Base-by-base conservation (phyloP, 2,329 filamentous ascomycete genomes). In the Coniella lustricola region DNA sequence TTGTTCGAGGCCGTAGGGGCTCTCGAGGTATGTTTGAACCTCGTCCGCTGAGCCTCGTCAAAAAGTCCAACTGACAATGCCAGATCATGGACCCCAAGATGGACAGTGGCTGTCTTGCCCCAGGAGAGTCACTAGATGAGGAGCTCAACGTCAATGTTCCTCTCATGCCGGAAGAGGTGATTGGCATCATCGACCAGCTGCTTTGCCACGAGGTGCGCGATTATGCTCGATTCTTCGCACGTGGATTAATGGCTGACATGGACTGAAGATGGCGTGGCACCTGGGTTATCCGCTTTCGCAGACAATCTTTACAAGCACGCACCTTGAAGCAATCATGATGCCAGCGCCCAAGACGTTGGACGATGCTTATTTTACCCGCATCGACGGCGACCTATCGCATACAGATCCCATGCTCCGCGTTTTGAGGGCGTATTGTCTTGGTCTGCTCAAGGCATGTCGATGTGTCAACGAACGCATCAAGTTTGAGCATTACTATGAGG, bases 1-100 rank as follows among this genome's bases (percentile, higher is more conserved):
- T 76, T 98, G 4, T 96, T 95, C 58, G 93, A 97, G 69, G 85
- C 90, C 42, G 93, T 98, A 57, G 87, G 88, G 54, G 87, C 87
- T 57, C 75, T 93, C 18, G 87, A 93, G 77, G 82, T 78, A 64
- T 48, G 68, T 53, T 4, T 20, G 13, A 8, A 14, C 18, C 46
- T 51, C 35, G 12, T 21, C 32, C 21, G 41, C 9, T 9, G 33
- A 8, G 32, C 16, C 14, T 10, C 20, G 17, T 13, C 10, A 8
- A 8, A 31, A 33, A 35, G 18, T 18, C 42, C 46, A 10, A 29
- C 25, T 52, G 33, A 54, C 31, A 25, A 9, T 32, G 48, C 21
- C 60, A 98, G 93, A 95, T 98, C 59, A 96, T 96, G 88, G 93
- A 98, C 62, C 84, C 87, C 1, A 98, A 97, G 68, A 98, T 98